These are phyloP conservation scores for Syncephalastrum contaminatum DNA, from an alignment of 371 early-diverging fungal genomes.

Conservation along the genomic window DNA sequence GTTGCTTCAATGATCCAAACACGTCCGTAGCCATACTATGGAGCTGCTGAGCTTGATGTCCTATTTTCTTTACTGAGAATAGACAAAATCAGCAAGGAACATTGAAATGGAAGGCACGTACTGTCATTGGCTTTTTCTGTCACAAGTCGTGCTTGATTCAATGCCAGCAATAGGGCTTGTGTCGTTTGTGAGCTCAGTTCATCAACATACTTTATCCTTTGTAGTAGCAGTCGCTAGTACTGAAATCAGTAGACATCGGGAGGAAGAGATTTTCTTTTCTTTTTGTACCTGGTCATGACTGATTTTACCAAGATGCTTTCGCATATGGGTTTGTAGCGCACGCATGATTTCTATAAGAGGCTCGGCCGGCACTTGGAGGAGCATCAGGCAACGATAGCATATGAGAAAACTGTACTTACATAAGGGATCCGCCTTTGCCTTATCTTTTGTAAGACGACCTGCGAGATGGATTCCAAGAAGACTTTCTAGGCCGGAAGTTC, in stretches of 20 bases:
- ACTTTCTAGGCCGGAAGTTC: no score
- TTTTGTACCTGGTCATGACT: conserved; percentile 18
- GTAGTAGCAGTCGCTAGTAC: conserved; percentile 15
- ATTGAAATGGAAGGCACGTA: not conserved
- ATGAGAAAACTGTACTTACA: no score
- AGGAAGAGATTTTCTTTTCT: not conserved
- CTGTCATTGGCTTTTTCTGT: conserved; percentile 26
- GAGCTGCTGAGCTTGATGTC: conserved; percentile 15
- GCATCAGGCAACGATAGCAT: no score
- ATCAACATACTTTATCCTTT: conserved; percentile 29
- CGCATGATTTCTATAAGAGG: conserved; percentile 18
- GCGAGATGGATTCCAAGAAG: no score
- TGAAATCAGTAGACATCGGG: not conserved
- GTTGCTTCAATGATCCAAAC: conserved; percentile 15
- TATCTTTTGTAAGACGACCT: no score
- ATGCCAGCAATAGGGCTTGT: conserved; percentile 12
- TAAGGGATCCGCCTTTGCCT: no score
- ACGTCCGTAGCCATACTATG: conserved; percentile 9
- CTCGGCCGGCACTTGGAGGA: not conserved
- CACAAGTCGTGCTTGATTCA: conserved; percentile 22
- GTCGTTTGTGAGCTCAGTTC: conserved; percentile 19
- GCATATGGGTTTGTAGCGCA: conserved; percentile 18
- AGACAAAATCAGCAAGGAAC: no score
- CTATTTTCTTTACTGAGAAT: conserved; percentile 13
- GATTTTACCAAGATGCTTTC: conserved; percentile 14